Conservation (phyloP, 768 basidiomycete species). For the Xerocomellus amylosporus region DNA sequence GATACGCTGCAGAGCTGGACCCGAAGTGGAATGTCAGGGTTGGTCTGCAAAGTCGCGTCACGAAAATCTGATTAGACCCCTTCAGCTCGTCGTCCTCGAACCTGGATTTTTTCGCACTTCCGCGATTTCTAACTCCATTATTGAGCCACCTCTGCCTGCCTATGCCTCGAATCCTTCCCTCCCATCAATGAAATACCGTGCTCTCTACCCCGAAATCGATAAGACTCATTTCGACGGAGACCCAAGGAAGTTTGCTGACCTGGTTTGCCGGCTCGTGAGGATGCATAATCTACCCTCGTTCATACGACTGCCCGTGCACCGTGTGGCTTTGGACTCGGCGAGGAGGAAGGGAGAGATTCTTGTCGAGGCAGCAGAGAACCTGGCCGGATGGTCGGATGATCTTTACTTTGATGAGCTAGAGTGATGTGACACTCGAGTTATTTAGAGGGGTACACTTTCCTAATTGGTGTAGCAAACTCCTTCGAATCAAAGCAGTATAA, state of each 20-base stretch:
- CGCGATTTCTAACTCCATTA: conserved; percentile 3
- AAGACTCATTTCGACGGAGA: conserved; percentile 24
- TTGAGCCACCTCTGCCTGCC: conserved; percentile 13
- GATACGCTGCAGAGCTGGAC: conserved; percentile 32
- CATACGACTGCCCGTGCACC: conserved; percentile 23
- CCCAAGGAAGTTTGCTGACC: conserved; percentile 22
- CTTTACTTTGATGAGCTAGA: conserved; percentile 16
- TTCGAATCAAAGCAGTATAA: conserved; percentile 40
- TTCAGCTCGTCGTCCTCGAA: conserved; percentile 22
- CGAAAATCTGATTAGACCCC: background rate
- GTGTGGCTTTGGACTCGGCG: conserved; percentile 19
- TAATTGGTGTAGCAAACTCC: background rate
- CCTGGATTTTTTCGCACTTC: conserved; percentile 28
- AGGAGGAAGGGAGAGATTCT: conserved; percentile 20
- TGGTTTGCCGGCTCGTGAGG: conserved; percentile 16
- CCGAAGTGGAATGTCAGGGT: conserved; percentile 39
- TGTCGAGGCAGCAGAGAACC: conserved; percentile 21
- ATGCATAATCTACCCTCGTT: conserved; percentile 17
- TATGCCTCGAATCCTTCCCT: conserved; percentile 28
- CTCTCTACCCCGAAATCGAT: conserved; percentile 15
- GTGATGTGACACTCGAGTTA: background rate
- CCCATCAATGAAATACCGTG: conserved; percentile 23
- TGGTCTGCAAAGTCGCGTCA: background rate
- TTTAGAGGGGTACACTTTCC: conserved; percentile 3
- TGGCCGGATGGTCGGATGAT: conserved; percentile 24